Evolutionary conservation across 1,284 basidiomycete species (phyloP).

Genomic region (Trametes pubescens): DNA sequence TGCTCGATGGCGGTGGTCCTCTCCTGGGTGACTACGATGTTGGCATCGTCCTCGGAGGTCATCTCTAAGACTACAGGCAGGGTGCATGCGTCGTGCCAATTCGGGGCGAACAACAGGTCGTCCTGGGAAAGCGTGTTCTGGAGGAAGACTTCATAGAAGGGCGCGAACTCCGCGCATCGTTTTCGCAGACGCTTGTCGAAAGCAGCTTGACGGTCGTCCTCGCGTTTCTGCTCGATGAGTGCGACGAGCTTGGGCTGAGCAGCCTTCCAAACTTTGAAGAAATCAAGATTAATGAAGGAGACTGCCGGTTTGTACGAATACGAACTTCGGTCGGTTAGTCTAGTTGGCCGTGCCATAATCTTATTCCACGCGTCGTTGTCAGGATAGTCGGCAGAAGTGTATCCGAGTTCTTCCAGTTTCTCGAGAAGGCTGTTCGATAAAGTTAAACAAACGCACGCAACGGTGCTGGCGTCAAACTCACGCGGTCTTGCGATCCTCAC

Average conservation of each 20-base stretch:
- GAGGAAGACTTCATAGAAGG: slow-evolving; percentile 8
- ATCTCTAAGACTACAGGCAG: slow-evolving; percentile 8
- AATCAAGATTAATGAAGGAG: too few species aligned
- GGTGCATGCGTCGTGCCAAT: slow-evolving; percentile 6
- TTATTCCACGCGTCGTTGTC: slow-evolving; percentile 7
- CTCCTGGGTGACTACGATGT: neutral
- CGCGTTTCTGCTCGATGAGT: slow-evolving; percentile 11
- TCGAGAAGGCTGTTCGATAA: slow-evolving; percentile 3
- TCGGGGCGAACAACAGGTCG: slow-evolving; percentile 9
- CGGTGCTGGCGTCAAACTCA: neutral
- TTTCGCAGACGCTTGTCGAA: slow-evolving; percentile 5
- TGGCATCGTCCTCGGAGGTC: neutral
- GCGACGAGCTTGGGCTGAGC: slow-evolving; percentile 6
- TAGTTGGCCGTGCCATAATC: slow-evolving; percentile 9
- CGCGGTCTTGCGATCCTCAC: neutral
- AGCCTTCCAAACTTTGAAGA: slow-evolving; percentile 15
- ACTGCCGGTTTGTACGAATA: too few species aligned
- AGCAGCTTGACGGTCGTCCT: neutral
- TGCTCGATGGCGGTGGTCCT: neutral
- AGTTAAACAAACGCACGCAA: neutral
- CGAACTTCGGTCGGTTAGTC: slow-evolving; percentile 12
- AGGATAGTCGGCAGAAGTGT: slow-evolving; percentile 15
- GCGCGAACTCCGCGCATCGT: slow-evolving; percentile 4
- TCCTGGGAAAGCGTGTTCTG: neutral
- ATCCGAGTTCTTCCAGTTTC: slow-evolving; percentile 7